Conservation (phyloP, 2,329 filamentous ascomycete species). For the Monilinia laxa region DNA sequence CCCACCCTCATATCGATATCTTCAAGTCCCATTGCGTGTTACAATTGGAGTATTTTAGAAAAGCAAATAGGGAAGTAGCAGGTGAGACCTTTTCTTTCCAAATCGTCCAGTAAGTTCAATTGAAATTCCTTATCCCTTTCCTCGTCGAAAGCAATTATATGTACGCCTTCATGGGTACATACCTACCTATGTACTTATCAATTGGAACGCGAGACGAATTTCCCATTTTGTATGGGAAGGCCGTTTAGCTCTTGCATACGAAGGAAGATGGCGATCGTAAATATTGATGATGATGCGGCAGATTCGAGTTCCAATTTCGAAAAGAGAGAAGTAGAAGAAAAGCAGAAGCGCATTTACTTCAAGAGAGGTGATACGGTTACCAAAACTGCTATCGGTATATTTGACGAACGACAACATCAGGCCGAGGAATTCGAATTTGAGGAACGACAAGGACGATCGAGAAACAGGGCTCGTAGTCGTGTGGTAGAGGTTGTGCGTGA, state of each 20-base stretch:
- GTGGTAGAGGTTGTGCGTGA: constrained; percentile 9
- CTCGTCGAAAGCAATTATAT: constrained; percentile 3
- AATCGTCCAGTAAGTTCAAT: constrained; percentile 17
- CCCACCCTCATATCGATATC: background rate
- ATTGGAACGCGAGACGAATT: constrained; percentile 14
- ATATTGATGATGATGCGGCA: constrained; percentile 26
- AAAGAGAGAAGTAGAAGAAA: constrained; percentile 15
- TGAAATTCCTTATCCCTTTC: constrained; percentile 18
- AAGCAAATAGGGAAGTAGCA: constrained; percentile 13
- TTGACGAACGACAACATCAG: constrained; percentile 12
- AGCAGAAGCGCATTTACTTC: constrained; percentile 1
- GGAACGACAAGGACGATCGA: constrained; percentile 13
- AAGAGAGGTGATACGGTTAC: constrained; percentile 16
- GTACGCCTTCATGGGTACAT: background rate
- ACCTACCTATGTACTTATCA: background rate
- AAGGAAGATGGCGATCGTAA: constrained; percentile 12
- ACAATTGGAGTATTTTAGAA: constrained; percentile 4
- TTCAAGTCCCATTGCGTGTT: background rate
- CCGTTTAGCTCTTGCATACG: background rate
- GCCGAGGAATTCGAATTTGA: constrained; percentile 19
- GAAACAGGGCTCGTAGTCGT: constrained; percentile 16
- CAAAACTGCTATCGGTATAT: background rate
- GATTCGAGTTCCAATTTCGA: constrained; percentile 19
- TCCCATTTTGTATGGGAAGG: background rate
- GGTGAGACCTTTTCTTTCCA: constrained; percentile 11